Evolutionary conservation across 768 basidiomycete genomes (phyloP).

Genomic region (Panus rudis): DNA sequence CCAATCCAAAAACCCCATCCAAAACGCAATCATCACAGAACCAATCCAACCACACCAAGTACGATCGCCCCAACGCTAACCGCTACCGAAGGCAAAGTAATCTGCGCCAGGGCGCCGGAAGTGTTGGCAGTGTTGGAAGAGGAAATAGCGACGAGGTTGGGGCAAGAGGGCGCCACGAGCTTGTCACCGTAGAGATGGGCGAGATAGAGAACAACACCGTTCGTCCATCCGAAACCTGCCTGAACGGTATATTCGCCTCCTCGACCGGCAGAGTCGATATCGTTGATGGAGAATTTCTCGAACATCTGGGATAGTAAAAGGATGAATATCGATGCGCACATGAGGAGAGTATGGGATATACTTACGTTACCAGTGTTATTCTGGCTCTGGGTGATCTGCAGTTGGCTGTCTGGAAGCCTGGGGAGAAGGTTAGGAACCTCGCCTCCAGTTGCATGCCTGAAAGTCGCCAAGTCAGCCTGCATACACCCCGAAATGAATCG

Average conservation of each 20-base stretch:
- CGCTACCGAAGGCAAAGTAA: background rate
- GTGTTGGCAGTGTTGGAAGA: background rate
- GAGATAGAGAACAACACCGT: constrained; percentile 73
- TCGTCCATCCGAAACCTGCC: constrained; percentile 87
- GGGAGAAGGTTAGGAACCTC: constrained; percentile 65
- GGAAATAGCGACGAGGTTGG: constrained; percentile 27
- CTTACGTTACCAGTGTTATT: constrained; percentile 70
- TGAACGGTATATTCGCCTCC: constrained; percentile 91
- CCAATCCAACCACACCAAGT: background rate
- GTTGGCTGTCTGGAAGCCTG: constrained; percentile 58
- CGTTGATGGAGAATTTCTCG: constrained; percentile 77
- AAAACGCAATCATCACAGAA: too few species aligned
- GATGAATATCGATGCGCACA: background rate
- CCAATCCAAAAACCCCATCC: too few species aligned
- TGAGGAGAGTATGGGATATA: constrained; percentile 10
- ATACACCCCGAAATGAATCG: too few species aligned
- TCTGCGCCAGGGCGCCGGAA: background rate
- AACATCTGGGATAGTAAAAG: constrained; percentile 71
- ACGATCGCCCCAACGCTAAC: background rate
- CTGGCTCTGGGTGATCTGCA: constrained; percentile 61
- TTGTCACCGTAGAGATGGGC: constrained; percentile 57
- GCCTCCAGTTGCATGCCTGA: constrained; percentile 83
- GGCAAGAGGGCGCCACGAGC: constrained; percentile 60
- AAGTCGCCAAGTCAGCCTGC: background rate
- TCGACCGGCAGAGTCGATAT: constrained; percentile 71